Base-by-base conservation (phyloP, 2,329 filamentous ascomycete species). In the Alternaria sp. region DNA sequence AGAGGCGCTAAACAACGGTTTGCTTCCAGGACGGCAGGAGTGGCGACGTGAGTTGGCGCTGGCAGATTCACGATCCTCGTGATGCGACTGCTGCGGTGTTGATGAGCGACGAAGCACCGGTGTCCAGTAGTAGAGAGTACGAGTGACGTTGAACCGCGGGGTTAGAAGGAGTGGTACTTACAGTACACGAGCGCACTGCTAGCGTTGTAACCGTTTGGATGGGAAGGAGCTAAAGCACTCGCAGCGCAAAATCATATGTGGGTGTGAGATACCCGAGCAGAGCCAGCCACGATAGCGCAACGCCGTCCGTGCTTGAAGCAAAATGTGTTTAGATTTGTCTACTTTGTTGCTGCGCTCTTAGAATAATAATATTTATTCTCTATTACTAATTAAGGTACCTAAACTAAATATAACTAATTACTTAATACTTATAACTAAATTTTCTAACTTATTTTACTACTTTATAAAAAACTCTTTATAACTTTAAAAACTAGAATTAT, bases 31-130 rank as follows among this genome's bases (percentile, higher is more conserved):
- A 61, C 33, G 43, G 30, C 46, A 21, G 26, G 50, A 21, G n/a
- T 60, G 50, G 58, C 9, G 20, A 50, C 14, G 47, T 23, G 47
- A 15, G 18, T n/a, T 25, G 23, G 43, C 25, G 44, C 25, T 51
- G 43, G 55, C 60, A 46, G 47, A 66, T 18, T 54, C 62, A 65
- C 58, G 64, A 70, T 67, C 60, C 66, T 60, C 58, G 59, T 71
- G 71, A 71, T 21, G 20, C 12, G 54, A 49, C 21, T 37, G 18
- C 30, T 20, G 25, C 60, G 63, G 66, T 64, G 68, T 67, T 70
- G 65, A 68, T 62, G 57, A 63, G 63, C 46, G 60, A 69, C 64
- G 55, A 57, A 54, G 54, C 28, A 62, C 51, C 12, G 33, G 44
- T 44, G 33, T 43, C 33, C 37, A 56, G 46, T 30, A 20, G 26